phyloP scores from a whole-genome alignment of 2,329 filamentous ascomycete genomes.

The Colletotrichum sansevieriae region DNA sequence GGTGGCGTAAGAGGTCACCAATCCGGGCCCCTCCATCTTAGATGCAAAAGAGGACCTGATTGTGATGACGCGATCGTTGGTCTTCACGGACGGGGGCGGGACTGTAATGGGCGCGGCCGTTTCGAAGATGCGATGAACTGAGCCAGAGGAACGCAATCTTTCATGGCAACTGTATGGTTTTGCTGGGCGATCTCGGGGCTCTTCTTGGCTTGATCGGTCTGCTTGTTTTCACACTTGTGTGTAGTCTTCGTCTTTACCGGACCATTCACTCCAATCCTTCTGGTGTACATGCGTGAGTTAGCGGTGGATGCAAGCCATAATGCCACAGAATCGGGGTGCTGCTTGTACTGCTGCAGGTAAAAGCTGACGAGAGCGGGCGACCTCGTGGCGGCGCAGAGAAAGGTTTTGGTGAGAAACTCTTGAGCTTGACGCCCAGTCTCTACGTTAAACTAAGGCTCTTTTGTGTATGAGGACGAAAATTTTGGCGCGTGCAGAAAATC shows the following conservation, averaged over 20 bases:
- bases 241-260: neutral
- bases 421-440: no score
- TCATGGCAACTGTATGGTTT: constrained; percentile 53
- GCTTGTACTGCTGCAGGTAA: neutral
- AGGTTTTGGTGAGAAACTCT: no score
- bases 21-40: no score
- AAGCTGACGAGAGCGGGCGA: neutral
- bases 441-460: no score
- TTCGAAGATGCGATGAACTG: constrained; percentile 47
- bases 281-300: neutral
- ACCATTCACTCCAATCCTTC: neutral
- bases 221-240: neutral
- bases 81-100: no score
- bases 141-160: constrained; percentile 55
- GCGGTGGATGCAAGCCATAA: constrained; percentile 11
- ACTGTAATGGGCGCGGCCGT: no score
- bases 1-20: neutral
- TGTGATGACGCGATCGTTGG: no score
- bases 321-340: neutral
- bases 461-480: no score
- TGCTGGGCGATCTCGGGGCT: neutral
- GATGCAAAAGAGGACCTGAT: no score
- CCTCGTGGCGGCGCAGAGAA: no score
- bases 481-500: no score
- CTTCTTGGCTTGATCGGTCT: neutral